Percentiles rank a stretch among this genome's conserved stretches.
phyloP scores from a whole-genome alignment of 2,329 filamentous ascomycete species.

The Aspergillus ochraceoroseus region DNA sequence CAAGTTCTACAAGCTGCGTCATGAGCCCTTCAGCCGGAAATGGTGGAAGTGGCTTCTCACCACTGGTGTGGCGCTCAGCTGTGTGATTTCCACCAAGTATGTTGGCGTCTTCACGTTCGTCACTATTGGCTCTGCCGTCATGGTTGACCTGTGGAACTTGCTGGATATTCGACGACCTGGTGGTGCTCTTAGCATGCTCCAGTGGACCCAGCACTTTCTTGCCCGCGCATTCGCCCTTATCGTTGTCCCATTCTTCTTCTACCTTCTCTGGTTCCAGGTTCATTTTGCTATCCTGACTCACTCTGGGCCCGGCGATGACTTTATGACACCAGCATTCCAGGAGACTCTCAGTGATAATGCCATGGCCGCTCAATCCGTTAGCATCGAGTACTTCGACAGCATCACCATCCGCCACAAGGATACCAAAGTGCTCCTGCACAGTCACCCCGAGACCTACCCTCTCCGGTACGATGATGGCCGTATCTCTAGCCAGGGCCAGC shows the following conservation, averaged over 20 bases:
- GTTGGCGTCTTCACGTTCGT: slow-evolving; percentile 95
- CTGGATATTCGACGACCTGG: slow-evolving; percentile 80
- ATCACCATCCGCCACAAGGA: slow-evolving; percentile 94
- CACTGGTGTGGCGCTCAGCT: slow-evolving; percentile 90
- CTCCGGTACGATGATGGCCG: slow-evolving; percentile 95
- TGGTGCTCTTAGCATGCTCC: slow-evolving; percentile 70
- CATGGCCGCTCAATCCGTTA: slow-evolving; percentile 80
- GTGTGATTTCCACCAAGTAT: slow-evolving; percentile 98
- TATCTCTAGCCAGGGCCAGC: slow-evolving; percentile 94
- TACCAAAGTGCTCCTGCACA: slow-evolving; percentile 93
- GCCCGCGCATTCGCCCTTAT: slow-evolving; percentile 84
- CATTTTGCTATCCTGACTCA: slow-evolving; percentile 85
- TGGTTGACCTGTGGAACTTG: slow-evolving; percentile 92
- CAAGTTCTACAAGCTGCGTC: slow-evolving; percentile 93
- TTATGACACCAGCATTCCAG: slow-evolving; percentile 98
- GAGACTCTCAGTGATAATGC: slow-evolving; percentile 92
- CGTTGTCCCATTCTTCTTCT: slow-evolving; percentile 90
- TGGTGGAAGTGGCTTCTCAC: slow-evolving; percentile 99
- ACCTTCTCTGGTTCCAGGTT: slow-evolving; percentile 99
- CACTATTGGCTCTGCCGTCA: slow-evolving; percentile 88
- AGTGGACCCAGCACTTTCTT: slow-evolving; percentile 83
- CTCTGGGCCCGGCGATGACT: slow-evolving; percentile 93
- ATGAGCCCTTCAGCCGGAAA: slow-evolving; percentile 83
- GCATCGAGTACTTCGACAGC: slow-evolving; percentile 82
- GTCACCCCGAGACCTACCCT: slow-evolving; percentile 81